Evolutionary conservation across 2,329 filamentous ascomycete genomes (phyloP).

Genomic region (Neocucurbitaria cava): DNA sequence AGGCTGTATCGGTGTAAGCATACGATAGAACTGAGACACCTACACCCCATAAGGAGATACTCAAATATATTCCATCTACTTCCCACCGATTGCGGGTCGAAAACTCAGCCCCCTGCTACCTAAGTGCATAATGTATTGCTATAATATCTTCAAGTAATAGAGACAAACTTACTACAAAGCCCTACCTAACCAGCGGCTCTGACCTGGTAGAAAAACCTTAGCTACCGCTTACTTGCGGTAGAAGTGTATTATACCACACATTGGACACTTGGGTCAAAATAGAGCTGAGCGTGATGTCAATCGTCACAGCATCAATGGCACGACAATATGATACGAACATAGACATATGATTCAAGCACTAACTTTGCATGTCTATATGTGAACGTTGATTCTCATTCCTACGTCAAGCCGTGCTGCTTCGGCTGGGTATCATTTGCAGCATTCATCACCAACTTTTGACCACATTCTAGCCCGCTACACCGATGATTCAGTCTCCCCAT

Average conservation of each 20-base stretch:
- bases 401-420: slow-evolving; percentile 24
- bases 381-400: not conserved
- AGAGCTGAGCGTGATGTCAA: not conserved
- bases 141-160: too few species aligned
- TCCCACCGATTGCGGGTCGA: too few species aligned
- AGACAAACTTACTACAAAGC: too few species aligned
- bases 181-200: too few species aligned
- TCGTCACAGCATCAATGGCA: not conserved
- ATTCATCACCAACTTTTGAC: not conserved
- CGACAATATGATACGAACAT: not conserved
- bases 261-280: slow-evolving; percentile 3
- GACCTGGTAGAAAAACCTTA: too few species aligned
- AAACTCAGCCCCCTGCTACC: too few species aligned
- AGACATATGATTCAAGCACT: not conserved
- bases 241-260: slow-evolving; percentile 33
- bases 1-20: too few species aligned
- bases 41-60: too few species aligned
- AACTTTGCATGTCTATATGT: not conserved
- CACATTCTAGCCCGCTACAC: not conserved
- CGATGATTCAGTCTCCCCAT: slow-evolving; percentile 38
- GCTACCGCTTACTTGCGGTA: slow-evolving; percentile 18
- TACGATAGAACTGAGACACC: too few species aligned
- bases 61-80: too few species aligned
- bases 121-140: too few species aligned
- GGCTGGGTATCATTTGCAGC: slow-evolving; percentile 29